Evolutionary conservation across 2,329 filamentous ascomycete genomes (phyloP).

Genomic region (Alternaria viburni): DNA sequence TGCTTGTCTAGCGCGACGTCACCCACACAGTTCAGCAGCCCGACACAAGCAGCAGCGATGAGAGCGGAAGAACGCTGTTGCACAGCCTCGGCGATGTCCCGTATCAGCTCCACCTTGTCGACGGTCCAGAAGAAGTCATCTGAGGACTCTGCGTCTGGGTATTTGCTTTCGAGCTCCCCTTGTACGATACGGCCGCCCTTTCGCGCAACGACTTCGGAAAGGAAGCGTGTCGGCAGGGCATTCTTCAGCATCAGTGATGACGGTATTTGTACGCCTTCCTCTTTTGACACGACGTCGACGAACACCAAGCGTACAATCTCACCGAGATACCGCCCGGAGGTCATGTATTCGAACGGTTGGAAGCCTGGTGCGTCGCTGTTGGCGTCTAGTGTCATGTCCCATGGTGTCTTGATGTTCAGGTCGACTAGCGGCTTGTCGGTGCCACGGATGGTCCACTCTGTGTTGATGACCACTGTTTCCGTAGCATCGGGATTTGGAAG

Average conservation of each 20-base stretch:
- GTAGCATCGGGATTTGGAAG: constrained; percentile 49
- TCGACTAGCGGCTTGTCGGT: constrained; percentile 71
- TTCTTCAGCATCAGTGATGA: constrained; percentile 63
- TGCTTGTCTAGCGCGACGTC: constrained; percentile 60
- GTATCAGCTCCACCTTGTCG: constrained; percentile 64
- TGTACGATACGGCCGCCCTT: constrained; percentile 20
- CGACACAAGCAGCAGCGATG: constrained; percentile 74
- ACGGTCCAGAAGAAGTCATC: constrained; percentile 64
- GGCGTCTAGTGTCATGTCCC: constrained; percentile 72
- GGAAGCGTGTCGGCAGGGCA: constrained; percentile 72
- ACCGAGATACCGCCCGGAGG: constrained; percentile 76
- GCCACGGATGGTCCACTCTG: constrained; percentile 83
- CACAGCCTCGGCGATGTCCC: constrained; percentile 72
- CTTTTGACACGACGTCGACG: constrained; percentile 64
- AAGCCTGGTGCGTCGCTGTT: constrained; percentile 75
- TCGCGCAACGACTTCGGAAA: constrained; percentile 70
- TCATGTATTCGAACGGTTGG: constrained; percentile 86
- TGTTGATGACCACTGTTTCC: constrained; percentile 77
- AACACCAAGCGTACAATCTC: constrained; percentile 76
- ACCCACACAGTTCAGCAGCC: constrained; percentile 70
- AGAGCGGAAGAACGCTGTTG: constrained; percentile 75
- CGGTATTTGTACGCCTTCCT: constrained; percentile 58
- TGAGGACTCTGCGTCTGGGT: constrained; percentile 57
- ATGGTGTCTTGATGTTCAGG: constrained; percentile 68
- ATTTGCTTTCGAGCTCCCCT: constrained; percentile 56